Base-by-base conservation (phyloP, 169 alveolate species). In the Cryptosporidium sp. region DNA sequence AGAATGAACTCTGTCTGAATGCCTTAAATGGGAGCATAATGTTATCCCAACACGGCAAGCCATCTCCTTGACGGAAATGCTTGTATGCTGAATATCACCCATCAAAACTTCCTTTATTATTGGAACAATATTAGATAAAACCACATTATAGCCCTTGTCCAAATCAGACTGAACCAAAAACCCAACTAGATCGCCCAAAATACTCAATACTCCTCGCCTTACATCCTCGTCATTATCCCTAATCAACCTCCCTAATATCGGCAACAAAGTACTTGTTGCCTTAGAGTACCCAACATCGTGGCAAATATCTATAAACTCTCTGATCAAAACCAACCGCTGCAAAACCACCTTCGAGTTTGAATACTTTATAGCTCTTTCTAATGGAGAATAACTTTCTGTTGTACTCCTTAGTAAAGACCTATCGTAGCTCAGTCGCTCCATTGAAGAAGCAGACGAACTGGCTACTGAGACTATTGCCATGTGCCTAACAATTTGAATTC, bases 121-220 rank as follows among this genome's bases (percentile, higher is more conserved):
- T 16, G 93, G 93, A 31, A 86, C 50, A 43, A 86, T 50, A 50
- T 23, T 45, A 5, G 85, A 50, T 16, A 86, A 37, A 35, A 86
- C 93, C 10, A 39, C 31, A 12, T 45, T 55, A 48, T 86, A 86
- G 29, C 93, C 93, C 21, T 55, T 23, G 12, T 86, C 93, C 48
- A 84, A 80, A 41, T 86, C 89, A 21, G 91, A 75, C 50, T 86
- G 93, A 8, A 86, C 75, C 61, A 86, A 70, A 10, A 86, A 86
- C 8, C 93, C 93, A 18, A 74, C 93, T 26, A 86, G 23, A 51
- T 86, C 91, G 1, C 93, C 93, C 80, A 86, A 26, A 71, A 75
- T 84, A 43, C 69, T 39, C 85, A 86, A 29, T 10, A 68, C 51
- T 29, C 84, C 84, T 31, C 67, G 52, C 74, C 85, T 70, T 58